These are phyloP conservation scores for Penicillium sp. DNA, from an alignment of 2,329 filamentous ascomycete genomes.

Conservation along the genomic window DNA sequence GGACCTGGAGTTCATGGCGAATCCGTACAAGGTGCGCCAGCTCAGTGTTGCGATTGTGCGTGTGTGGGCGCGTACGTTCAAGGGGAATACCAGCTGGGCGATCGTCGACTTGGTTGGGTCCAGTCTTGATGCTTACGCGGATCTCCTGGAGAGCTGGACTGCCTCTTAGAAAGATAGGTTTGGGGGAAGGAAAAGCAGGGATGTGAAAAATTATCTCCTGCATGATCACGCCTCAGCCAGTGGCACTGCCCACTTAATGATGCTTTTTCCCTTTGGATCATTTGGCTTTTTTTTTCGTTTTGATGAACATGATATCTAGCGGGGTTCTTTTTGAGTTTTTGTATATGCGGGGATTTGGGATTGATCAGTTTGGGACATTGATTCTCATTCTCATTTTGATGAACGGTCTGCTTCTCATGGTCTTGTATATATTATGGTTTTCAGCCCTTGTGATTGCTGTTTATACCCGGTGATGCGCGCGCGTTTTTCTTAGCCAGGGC, in stretches of 20 bases:
- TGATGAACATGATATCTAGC: conserved; percentile 34
- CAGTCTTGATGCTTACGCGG: conserved; percentile 55
- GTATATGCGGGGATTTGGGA: conserved; percentile 21
- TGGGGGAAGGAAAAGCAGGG: background rate
- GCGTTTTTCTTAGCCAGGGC: conserved; percentile 12
- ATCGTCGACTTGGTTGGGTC: conserved; percentile 55
- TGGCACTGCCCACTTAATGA: conserved; percentile 23
- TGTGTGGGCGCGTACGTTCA: conserved; percentile 55
- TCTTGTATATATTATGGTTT: conserved; percentile 31
- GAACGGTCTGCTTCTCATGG: conserved; percentile 10
- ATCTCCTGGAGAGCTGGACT: conserved; percentile 46
- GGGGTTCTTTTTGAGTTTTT: conserved; percentile 24
- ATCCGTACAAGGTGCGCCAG: conserved; percentile 51
- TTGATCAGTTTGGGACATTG: conserved; percentile 5
- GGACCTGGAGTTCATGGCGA: conserved; percentile 52
- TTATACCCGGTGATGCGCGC: conserved; percentile 29
- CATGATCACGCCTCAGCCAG: background rate
- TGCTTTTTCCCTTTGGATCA: conserved; percentile 19
- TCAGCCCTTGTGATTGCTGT: conserved; percentile 27
- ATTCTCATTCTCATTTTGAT: conserved; percentile 16
- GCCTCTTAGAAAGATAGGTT: background rate
- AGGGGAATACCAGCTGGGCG: conserved; percentile 56
- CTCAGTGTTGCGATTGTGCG: conserved; percentile 57
- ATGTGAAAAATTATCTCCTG: background rate
- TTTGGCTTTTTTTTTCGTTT: conserved; percentile 22